Evolutionary conservation across 306 rosid genomes (phyloP).

Genomic region (Oxytropis ochrocephala): DNA sequence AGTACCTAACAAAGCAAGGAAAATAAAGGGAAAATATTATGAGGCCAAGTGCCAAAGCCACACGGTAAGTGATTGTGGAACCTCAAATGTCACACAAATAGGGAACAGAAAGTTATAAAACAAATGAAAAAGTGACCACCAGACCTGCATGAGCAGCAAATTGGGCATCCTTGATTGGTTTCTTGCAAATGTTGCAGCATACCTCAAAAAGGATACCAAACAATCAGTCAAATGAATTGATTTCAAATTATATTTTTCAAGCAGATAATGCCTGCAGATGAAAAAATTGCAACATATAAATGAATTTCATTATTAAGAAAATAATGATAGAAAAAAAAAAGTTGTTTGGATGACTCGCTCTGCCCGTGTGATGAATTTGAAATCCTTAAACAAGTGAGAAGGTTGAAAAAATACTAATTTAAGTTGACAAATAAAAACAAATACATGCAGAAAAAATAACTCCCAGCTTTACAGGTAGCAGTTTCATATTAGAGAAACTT

Average conservation of each 20-base stretch:
- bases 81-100: not conserved
- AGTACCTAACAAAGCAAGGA: slow-evolving; percentile 19
- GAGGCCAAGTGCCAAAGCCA: not conserved
- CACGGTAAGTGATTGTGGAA: not conserved
- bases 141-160: slow-evolving; percentile 85
- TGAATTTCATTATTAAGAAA: not conserved
- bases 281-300: slow-evolving; percentile 1
- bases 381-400: not conserved
- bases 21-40: not conserved
- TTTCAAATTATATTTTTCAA: not conserved
- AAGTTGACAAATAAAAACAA: not conserved
- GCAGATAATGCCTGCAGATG: slow-evolving; percentile 19
- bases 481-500: slow-evolving; percentile 8
- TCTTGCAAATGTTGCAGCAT: slow-evolving; percentile 89
- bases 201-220: slow-evolving; percentile 57
- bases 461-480: not conserved
- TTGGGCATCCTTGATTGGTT: slow-evolving; percentile 78
- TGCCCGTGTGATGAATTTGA: not conserved
- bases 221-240: slow-evolving; percentile 24
- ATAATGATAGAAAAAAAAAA: not conserved
- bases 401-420: not conserved
- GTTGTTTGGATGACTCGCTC: not conserved
- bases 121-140: slow-evolving; percentile 13
- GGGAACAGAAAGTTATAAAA: slow-evolving; percentile 1
- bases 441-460: not conserved